Evolutionary conservation across 1,284 basidiomycete species (phyloP), one percentile per base, ranked within the genome.

Genomic region (Melampsora abietis-canadensis): DNA sequence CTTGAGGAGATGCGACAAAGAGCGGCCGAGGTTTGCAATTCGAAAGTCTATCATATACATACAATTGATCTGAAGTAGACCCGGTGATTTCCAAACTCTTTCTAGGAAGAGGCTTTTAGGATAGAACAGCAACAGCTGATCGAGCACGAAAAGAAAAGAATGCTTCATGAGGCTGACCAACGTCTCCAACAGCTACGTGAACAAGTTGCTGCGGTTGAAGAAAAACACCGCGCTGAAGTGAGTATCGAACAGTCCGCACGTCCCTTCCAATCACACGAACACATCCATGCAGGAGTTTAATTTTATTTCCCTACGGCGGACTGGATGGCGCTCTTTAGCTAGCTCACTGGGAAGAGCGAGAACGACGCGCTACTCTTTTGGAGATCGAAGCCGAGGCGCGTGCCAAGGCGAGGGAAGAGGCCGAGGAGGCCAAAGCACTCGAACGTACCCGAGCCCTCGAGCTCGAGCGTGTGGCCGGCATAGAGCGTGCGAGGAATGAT

Each of bases 41-140:
- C 6, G 48, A n/a, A 30, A 62, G 24, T 54, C n/a, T 47, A 46
- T 37, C 44, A n/a, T 30, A 27, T 40, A 3, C 15, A 24, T 44
- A 12, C 6, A 27, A 27, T 21, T 37, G 21, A 57, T 7, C n/a
- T 40, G 57, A 17, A 14, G 54, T 47, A 17, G 14, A 54, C 40
- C 40, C 34, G 34, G 34, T 34, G 34, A 34, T 34, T 4, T 40
- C 37, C 37, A 54, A 54, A 21, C 51, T n/a, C 27, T 57, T 17
- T 63, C 51, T 48, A 72, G 68, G 61, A 63, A 44, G 68, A 47
- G 51, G 15, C 61, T 21, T 61, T 63, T 59, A 51, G 68, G 44
- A n/a, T 63, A 34, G 24, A 30, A 72, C 68, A 72, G n/a, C 68
- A 72, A 37, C 61, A 72, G 68, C 31, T 19, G 37, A 63, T 72